These are phyloP conservation scores for Arthrobotrys entomopaga DNA, from an alignment of 2,329 filamentous ascomycete genomes.

Conservation along the genomic window DNA sequence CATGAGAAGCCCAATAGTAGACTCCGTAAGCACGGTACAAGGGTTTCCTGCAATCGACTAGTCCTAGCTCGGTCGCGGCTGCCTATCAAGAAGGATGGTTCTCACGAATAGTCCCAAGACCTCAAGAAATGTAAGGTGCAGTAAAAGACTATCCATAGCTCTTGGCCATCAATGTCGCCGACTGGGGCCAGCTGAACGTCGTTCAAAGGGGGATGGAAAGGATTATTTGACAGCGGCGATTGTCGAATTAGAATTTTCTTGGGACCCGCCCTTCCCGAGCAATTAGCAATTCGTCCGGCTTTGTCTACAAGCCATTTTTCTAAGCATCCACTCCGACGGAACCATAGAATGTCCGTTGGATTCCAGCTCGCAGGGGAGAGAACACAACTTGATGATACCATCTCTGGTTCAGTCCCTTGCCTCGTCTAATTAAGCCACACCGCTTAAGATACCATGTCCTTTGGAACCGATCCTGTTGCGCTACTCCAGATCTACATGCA, in stretches of 20 bases:
- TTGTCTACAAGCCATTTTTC: not conserved
- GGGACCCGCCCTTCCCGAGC: conserved; percentile 33
- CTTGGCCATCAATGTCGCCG: conserved; percentile 13
- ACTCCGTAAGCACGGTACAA: conserved; percentile 7
- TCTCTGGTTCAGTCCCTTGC: conserved; percentile 26
- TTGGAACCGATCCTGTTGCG: conserved; percentile 38
- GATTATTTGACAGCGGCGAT: not conserved
- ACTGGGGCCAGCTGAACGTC: conserved; percentile 31
- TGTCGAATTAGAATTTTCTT: conserved; percentile 13
- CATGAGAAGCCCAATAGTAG: not conserved
- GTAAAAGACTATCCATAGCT: conserved; percentile 36
- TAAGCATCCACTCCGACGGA: conserved; percentile 20
- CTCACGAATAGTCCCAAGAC: conserved; percentile 20
- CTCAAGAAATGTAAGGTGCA: conserved; percentile 26
- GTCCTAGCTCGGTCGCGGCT: conserved; percentile 18
- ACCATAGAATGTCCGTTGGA: conserved; percentile 4
- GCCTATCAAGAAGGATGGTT: conserved; percentile 42
- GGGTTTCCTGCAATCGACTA: conserved; percentile 13
- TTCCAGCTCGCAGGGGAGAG: conserved; percentile 6
- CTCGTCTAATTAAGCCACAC: conserved; percentile 44
- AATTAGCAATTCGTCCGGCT: conserved; percentile 15
- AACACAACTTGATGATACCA: not conserved
- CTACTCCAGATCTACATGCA: conserved; percentile 33
- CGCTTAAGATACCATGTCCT: conserved; percentile 29
- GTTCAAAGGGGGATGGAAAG: not conserved